Conservation (phyloP, 129 eudicot genomes). For the Cynara cardunculus region DNA sequence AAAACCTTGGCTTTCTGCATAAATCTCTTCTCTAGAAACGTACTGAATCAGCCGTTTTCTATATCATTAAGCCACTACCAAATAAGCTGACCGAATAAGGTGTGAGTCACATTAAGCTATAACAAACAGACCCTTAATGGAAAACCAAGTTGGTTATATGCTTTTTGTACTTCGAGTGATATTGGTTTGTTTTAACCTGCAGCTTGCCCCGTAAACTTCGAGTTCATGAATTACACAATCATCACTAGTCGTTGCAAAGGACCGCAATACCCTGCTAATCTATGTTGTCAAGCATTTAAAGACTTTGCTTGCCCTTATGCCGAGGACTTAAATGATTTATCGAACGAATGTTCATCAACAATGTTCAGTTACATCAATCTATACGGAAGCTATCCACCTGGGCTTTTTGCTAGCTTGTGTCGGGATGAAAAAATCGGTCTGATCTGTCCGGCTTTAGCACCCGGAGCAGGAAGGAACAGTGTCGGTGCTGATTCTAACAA, state of each 20-base stretch:
- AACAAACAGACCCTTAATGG: too few species aligned
- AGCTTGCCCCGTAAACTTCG: constrained; percentile 81
- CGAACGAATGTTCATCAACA: constrained; percentile 52
- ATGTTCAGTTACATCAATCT: constrained; percentile 72
- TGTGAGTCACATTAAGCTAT: too few species aligned
- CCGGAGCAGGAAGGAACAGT: constrained; percentile 21
- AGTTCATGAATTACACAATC: constrained; percentile 55
- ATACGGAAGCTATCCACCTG: constrained; percentile 58
- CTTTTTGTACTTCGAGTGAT: background rate
- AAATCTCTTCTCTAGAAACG: too few species aligned
- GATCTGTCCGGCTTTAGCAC: constrained; percentile 46
- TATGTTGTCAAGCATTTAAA: constrained; percentile 58
- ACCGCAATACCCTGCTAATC: constrained; percentile 46
- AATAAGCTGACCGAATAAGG: too few species aligned
- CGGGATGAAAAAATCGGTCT: constrained; percentile 57
- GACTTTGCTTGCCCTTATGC: constrained; percentile 74
- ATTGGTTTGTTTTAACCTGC: constrained; percentile 16
- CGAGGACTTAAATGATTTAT: constrained; percentile 42
- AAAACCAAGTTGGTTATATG: background rate
- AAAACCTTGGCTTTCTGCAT: too few species aligned
- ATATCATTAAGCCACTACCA: too few species aligned
- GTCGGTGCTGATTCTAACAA: constrained; percentile 21
- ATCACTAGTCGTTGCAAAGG: constrained; percentile 72
- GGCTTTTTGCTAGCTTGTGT: constrained; percentile 55
- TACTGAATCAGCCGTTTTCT: too few species aligned